Conservation (phyloP, 495 filamentous ascomycete species). For the Penicillium malachiteum region DNA sequence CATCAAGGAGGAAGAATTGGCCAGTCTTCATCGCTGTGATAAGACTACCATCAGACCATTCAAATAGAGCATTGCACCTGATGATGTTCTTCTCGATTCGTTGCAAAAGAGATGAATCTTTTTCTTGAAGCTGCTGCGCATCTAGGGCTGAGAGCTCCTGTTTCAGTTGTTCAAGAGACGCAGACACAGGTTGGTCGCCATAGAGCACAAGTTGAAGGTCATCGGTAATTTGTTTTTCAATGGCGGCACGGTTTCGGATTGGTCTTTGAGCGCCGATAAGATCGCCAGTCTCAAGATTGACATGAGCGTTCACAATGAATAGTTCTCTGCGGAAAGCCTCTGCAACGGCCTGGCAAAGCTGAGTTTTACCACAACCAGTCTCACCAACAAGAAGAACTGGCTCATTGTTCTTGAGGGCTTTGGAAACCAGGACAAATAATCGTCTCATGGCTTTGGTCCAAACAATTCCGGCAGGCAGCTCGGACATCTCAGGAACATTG, state of each 20-base stretch:
- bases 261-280: slow-evolving; percentile 94
- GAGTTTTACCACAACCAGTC: slow-evolving; percentile 97
- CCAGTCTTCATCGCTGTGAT: slow-evolving; percentile 91
- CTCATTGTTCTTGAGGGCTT: slow-evolving; percentile 86
- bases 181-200: slow-evolving; percentile 26
- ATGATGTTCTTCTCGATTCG: slow-evolving; percentile 59
- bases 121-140: slow-evolving; percentile 33
- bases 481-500: slow-evolving; percentile 38
- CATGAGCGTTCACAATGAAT: slow-evolving; percentile 92
- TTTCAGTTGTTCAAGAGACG: slow-evolving; percentile 46
- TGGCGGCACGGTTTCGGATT: slow-evolving; percentile 73
- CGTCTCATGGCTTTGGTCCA: slow-evolving; percentile 96
- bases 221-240: slow-evolving; percentile 61
- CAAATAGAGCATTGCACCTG: slow-evolving; percentile 80
- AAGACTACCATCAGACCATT: slow-evolving; percentile 95
- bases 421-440: slow-evolving; percentile 78
- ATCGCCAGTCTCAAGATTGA: slow-evolving; percentile 95
- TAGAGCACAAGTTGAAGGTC: slow-evolving; percentile 56
- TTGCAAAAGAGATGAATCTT: slow-evolving; percentile 47
- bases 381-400: slow-evolving; percentile 93
- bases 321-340: slow-evolving; percentile 71
- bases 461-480: slow-evolving; percentile 60
- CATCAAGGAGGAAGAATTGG: slow-evolving; percentile 89
- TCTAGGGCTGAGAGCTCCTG: slow-evolving; percentile 43
- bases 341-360: slow-evolving; percentile 88